Conservation (phyloP, 257 asterid genomes). For the Cordia subcordata region DNA sequence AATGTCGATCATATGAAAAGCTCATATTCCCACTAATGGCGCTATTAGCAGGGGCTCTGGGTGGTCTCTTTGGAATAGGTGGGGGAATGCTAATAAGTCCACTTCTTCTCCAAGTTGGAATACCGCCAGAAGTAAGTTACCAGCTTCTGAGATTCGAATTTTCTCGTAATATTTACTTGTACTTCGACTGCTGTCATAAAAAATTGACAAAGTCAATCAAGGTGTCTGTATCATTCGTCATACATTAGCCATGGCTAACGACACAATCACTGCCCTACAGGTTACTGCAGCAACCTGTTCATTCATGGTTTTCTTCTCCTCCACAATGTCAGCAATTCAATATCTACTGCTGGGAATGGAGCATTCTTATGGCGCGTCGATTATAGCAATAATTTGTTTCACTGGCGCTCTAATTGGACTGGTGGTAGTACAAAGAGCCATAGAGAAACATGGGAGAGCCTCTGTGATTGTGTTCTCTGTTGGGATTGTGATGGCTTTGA, state of each 20-base stretch:
- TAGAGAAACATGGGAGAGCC: constrained; percentile 63
- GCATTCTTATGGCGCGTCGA: constrained; percentile 37
- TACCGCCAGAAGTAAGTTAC: constrained; percentile 61
- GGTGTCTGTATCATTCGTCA: neutral
- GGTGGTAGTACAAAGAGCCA: constrained; percentile 55
- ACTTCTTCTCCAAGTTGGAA: constrained; percentile 75
- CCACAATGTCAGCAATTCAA: constrained; percentile 81
- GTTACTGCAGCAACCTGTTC: constrained; percentile 89
- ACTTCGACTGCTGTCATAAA: neutral
- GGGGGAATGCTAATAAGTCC: constrained; percentile 96
- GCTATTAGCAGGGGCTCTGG: constrained; percentile 69
- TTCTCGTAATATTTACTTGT: neutral
- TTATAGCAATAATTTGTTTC: constrained; percentile 54
- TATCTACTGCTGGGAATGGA: constrained; percentile 76
- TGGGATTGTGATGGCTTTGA: constrained; percentile 73
- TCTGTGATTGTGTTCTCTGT: constrained; percentile 84
- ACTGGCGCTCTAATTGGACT: constrained; percentile 54
- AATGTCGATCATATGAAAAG: constrained; percentile 18
- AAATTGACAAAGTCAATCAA: neutral
- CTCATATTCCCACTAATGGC: constrained; percentile 73
- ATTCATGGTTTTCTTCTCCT: constrained; percentile 87
- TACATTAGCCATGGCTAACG: neutral
- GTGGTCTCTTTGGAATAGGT: constrained; percentile 89
- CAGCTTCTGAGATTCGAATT: neutral
- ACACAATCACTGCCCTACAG: constrained; percentile 29